Evolutionary conservation across 176 grass and related monocot genomes (phyloP).

Genomic region (Bolboschoenus planiculmis): DNA sequence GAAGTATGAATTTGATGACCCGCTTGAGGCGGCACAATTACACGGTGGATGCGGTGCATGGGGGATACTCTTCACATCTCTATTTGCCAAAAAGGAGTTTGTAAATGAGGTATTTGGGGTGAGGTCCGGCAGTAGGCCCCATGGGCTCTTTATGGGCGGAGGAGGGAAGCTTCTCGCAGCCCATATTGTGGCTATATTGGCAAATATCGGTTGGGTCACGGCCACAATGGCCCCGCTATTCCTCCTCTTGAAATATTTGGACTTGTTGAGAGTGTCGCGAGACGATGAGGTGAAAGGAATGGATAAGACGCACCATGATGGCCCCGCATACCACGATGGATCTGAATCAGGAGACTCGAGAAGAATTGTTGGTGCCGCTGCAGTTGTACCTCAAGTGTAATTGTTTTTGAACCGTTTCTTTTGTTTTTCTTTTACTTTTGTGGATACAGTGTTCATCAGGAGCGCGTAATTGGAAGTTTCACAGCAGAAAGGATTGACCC

Average conservation of each 20-base stretch:
- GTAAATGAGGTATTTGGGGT: constrained; percentile 32
- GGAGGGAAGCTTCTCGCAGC: constrained; percentile 28
- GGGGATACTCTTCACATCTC: constrained; percentile 41
- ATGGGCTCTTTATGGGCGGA: constrained; percentile 42
- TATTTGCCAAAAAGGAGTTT: constrained; percentile 36
- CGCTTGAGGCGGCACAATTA: constrained; percentile 35
- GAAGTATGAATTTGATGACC: constrained; percentile 24
- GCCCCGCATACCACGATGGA: constrained; percentile 17
- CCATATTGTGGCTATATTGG: constrained; percentile 29
- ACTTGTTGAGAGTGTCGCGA: constrained; percentile 15
- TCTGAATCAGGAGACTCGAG: background rate
- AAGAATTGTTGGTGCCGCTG: background rate
- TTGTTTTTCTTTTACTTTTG: background rate
- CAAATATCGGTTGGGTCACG: constrained; percentile 29
- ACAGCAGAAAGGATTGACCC: background rate
- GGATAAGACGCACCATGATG: constrained; percentile 33
- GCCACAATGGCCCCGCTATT: constrained; percentile 34
- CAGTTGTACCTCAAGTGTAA: background rate
- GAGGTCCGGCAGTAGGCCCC: constrained; percentile 7
- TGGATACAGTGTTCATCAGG: background rate
- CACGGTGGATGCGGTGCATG: constrained; percentile 40
- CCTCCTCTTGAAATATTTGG: constrained; percentile 10
- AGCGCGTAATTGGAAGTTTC: background rate
- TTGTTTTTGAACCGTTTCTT: background rate
- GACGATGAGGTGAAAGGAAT: constrained; percentile 24